phyloP scores from a whole-genome alignment of 345 rosid genomes.

The Ceriops decandra region DNA sequence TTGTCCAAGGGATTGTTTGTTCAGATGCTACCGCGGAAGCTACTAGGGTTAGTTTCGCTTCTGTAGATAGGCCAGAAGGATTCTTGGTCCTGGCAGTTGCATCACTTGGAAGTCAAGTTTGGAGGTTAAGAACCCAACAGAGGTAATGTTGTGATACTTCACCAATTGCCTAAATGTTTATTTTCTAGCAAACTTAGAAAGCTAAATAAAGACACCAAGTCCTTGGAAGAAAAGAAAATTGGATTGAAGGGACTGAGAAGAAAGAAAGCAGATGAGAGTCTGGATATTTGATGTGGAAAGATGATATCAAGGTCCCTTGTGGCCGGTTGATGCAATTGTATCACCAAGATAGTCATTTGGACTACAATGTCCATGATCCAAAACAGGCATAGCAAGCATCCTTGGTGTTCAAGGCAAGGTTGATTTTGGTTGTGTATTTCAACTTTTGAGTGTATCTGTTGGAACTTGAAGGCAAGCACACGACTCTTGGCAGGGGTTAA shows the following conservation, averaged over 20 bases:
- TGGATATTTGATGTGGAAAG: slow-evolving; percentile 53
- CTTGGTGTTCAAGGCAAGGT: too few relatives aligned
- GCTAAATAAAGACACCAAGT: slow-evolving; percentile 36
- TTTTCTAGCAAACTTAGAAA: background rate
- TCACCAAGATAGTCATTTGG: slow-evolving; percentile 59
- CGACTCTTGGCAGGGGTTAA: background rate
- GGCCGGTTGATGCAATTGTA: slow-evolving; percentile 59
- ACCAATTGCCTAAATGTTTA: background rate
- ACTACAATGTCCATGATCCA: slow-evolving; percentile 77
- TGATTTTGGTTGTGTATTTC: too few relatives aligned
- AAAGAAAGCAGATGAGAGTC: slow-evolving; percentile 76
- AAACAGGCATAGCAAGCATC: slow-evolving; percentile 43
- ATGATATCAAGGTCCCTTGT: slow-evolving; percentile 68
- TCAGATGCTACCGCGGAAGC: slow-evolving; percentile 87
- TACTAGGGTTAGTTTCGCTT: slow-evolving; percentile 67
- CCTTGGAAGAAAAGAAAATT: slow-evolving; percentile 53
- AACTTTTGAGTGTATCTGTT: slow-evolving; percentile 1
- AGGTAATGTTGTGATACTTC: slow-evolving; percentile 24
- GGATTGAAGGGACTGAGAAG: slow-evolving; percentile 75
- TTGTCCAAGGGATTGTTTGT: slow-evolving; percentile 78
- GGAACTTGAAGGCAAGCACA: background rate
- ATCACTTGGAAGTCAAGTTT: slow-evolving; percentile 52
- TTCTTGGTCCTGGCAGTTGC: slow-evolving; percentile 60
- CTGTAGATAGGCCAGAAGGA: slow-evolving; percentile 74
- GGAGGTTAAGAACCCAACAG: slow-evolving; percentile 47